Evolutionary conservation across 2,329 filamentous ascomycete genomes (phyloP).

Genomic region (Epichloe coenophiala): DNA sequence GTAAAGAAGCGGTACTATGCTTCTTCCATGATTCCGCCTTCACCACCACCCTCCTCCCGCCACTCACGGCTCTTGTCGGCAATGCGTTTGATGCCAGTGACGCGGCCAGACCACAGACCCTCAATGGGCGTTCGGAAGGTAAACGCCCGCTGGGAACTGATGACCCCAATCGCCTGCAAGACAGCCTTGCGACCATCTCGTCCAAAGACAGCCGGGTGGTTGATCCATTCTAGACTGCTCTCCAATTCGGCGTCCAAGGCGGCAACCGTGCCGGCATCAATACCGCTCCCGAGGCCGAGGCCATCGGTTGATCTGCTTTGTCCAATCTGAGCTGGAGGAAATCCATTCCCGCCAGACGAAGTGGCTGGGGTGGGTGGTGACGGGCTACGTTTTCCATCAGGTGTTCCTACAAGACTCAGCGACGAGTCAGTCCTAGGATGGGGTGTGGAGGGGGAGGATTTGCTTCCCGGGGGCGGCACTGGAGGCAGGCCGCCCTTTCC

Average conservation of each 20-base stretch:
- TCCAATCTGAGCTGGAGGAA: constrained; percentile 29
- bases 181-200: constrained; percentile 92
- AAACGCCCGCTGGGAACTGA: constrained; percentile 84
- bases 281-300: constrained; percentile 53
- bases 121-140: constrained; percentile 88
- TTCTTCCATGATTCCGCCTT: constrained; percentile 49
- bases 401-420: constrained; percentile 30
- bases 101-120: constrained; percentile 73
- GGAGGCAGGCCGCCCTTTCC: constrained; percentile 91
- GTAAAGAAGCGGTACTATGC: constrained; percentile 23
- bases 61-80: constrained; percentile 80
- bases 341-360: constrained; percentile 26
- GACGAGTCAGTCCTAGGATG: constrained; percentile 31
- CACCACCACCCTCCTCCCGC: constrained; percentile 74
- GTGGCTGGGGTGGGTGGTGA: constrained; percentile 38
- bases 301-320: constrained; percentile 42
- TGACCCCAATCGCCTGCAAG: constrained; percentile 89
- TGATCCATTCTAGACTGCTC: constrained; percentile 90
- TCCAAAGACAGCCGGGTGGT: constrained; percentile 86
- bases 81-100: constrained; percentile 66
- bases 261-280: constrained; percentile 67
- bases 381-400: constrained; percentile 41
- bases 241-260: constrained; percentile 88
- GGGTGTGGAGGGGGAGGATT: constrained; percentile 35
- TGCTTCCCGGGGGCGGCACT: constrained; percentile 48